A percentile compares a stretch with the other conserved stretches of the same genome.
Conservation (phyloP, 1,284 basidiomycete genomes). For the Tilletia caries region DNA sequence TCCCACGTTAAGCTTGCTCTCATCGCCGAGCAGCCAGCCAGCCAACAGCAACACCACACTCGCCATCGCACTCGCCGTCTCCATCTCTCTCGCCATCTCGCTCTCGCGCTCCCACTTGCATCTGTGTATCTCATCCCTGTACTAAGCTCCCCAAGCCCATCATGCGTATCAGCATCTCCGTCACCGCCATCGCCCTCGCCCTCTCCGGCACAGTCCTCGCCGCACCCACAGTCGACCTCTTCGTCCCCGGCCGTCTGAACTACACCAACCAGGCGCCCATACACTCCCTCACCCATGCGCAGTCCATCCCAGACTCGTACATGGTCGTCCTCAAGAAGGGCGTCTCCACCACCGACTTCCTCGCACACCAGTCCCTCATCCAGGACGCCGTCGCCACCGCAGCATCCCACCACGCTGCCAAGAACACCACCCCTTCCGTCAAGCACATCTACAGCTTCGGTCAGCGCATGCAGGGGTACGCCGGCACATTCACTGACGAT, state of each 20-base stretch:
- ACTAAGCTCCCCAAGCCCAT: neutral
- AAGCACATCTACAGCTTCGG: slow-evolving; percentile 46
- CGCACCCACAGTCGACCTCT: slow-evolving; percentile 4
- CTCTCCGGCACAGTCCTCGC: slow-evolving; percentile 1
- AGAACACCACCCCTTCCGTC: slow-evolving; percentile 20
- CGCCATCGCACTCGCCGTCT: neutral
- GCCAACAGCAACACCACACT: neutral
- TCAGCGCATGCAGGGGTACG: slow-evolving; percentile 67
- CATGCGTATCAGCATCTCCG: neutral
- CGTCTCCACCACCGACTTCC: slow-evolving; percentile 35
- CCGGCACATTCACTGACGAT: slow-evolving; percentile 74
- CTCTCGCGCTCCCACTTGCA: neutral
- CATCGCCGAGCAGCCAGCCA: no score
- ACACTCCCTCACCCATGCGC: slow-evolving; percentile 15
- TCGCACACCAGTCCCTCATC: slow-evolving; percentile 38
- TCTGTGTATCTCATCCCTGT: neutral
- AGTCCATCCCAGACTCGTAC: slow-evolving; percentile 45
- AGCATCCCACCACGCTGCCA: neutral
- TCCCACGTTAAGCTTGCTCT: no score
- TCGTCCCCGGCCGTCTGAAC: neutral
- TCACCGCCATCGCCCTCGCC: slow-evolving; percentile 4
- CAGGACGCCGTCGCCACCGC: slow-evolving; percentile 6
- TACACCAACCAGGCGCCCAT: slow-evolving; percentile 1
- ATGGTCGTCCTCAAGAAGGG: slow-evolving; percentile 52
- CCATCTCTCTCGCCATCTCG: neutral